Conservation (phyloP, 768 basidiomycete species). For the Auricularia heimuer region DNA sequence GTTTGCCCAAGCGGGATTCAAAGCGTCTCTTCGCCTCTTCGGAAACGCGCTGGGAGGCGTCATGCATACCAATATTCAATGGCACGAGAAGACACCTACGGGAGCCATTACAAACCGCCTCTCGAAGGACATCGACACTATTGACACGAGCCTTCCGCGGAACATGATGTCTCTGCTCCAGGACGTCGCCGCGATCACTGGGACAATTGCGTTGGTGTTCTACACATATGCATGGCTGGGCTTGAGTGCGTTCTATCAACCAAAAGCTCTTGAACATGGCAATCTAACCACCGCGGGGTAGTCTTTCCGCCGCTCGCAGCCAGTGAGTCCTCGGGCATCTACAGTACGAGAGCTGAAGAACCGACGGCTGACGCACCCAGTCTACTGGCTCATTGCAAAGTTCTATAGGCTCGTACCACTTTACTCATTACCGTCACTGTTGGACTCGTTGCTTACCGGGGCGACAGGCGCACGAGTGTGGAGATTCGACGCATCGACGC, state of each 20-base stretch:
- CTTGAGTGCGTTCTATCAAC: conserved; percentile 20
- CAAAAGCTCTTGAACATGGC: background rate
- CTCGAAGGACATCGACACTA: conserved; percentile 52
- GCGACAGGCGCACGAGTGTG: background rate
- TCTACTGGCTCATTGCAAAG: background rate
- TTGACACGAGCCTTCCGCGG: conserved; percentile 39
- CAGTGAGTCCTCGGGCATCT: conserved; percentile 29
- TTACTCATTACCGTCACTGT: no score
- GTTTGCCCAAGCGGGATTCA: conserved; percentile 21
- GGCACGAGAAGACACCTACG: conserved; percentile 13
- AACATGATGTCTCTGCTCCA: conserved; percentile 31
- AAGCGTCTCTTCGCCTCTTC: background rate
- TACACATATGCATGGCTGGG: conserved; percentile 61
- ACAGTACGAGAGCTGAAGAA: no score
- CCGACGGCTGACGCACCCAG: no score
- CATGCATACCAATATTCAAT: background rate
- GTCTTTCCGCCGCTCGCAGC: conserved; percentile 43
- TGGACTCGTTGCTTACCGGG: background rate
- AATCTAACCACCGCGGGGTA: background rate
- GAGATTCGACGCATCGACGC: background rate
- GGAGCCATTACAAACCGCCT: conserved; percentile 48
- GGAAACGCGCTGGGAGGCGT: background rate
- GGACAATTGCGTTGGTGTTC: conserved; percentile 51
- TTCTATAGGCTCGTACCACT: background rate
- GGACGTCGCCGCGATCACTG: conserved; percentile 37